Percentiles rank a stretch among this genome's conserved stretches.
These are phyloP conservation scores for Candida pseudofarinosa DNA, from an alignment of 805 yeast genomes.

Conservation along the genomic window DNA sequence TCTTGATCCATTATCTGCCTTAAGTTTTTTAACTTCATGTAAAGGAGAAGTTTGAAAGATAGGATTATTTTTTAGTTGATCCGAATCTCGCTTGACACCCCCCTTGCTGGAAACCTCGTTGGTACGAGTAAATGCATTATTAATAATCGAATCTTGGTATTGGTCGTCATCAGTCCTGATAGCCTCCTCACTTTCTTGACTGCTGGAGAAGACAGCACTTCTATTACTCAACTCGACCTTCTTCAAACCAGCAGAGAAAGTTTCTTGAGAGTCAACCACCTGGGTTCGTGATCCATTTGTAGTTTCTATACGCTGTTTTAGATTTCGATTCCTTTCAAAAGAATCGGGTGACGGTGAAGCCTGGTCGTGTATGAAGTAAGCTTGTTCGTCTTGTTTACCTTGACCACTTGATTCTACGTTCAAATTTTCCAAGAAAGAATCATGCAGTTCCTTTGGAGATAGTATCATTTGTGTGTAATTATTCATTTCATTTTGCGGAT, in stretches of 20 bases:
- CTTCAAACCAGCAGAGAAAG: background rate
- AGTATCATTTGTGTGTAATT: constrained; percentile 13
- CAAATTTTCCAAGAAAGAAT: background rate
- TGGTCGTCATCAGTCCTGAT: constrained; percentile 15
- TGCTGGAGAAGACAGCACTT: constrained; percentile 16
- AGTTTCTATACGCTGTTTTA: constrained; percentile 8
- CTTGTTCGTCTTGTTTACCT: background rate
- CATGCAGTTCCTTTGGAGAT: background rate
- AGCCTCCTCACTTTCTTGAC: constrained; percentile 13
- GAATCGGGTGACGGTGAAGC: background rate
- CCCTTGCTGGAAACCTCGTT: background rate
- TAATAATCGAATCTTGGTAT: background rate
- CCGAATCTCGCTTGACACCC: background rate
- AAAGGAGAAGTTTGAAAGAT: background rate
- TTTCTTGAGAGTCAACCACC: constrained; percentile 27
- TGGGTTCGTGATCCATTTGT: constrained; percentile 22
- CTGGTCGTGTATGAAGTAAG: background rate
- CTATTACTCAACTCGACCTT: constrained; percentile 9
- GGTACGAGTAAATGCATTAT: background rate
- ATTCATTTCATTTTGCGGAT: background rate
- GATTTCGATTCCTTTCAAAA: background rate
- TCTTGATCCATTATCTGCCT: constrained; percentile 1
- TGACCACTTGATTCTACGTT: background rate
- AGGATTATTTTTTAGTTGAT: background rate
- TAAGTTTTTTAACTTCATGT: background rate